Percentiles rank a stretch among this genome's conserved stretches.
Conservation (phyloP, 306 rosid species). For the Corylus avellana region DNA sequence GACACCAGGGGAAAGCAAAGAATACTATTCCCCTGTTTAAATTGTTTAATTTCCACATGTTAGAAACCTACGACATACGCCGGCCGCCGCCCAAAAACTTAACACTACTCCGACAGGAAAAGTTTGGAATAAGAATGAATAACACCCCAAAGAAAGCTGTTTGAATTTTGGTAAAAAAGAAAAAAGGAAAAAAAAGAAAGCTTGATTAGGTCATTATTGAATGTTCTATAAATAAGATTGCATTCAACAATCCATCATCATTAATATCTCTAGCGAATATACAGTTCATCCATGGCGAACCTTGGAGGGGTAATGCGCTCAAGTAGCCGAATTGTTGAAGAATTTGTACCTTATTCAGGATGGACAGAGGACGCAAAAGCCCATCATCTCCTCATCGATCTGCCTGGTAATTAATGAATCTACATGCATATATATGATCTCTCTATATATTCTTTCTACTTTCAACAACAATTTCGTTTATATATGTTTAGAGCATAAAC, state of each 20-base stretch:
- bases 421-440: neutral
- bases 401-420: constrained; percentile 56
- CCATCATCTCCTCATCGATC: constrained; percentile 68
- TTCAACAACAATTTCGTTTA: neutral
- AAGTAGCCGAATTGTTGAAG: constrained; percentile 28
- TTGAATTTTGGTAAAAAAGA: neutral
- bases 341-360: constrained; percentile 49
- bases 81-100: constrained; percentile 31
- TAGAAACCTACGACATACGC: neutral
- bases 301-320: constrained; percentile 26
- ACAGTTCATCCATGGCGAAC: constrained; percentile 43
- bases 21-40: constrained; percentile 9
- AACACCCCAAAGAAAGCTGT: constrained; percentile 44
- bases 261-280: neutral
- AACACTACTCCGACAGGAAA: constrained; percentile 22
- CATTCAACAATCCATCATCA: constrained; percentile 15
- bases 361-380: constrained; percentile 59
- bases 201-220: neutral
- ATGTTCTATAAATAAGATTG: constrained; percentile 15
- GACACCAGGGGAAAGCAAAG: constrained; percentile 49
- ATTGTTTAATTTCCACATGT: constrained; percentile 11
- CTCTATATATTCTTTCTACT: neutral
- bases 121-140: constrained; percentile 59
- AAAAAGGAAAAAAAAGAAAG: neutral
- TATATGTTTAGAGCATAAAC: neutral